Evolutionary conservation across 352 stramenopile species (phyloP).

Genomic region (Globisporangium paddicum): DNA sequence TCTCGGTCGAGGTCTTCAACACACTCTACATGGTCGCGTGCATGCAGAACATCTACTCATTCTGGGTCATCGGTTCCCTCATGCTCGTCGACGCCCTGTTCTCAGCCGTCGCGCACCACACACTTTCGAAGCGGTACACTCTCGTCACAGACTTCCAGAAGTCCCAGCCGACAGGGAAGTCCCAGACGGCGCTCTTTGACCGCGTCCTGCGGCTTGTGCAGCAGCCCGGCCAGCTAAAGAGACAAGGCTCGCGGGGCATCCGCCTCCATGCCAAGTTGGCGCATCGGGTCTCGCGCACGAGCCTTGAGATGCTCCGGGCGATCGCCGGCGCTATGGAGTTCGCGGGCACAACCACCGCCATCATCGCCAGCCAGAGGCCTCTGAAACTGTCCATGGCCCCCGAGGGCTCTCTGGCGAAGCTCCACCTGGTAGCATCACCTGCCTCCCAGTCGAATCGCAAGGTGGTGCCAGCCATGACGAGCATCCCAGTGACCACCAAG

Average conservation of each 20-base stretch:
- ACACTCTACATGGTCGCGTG: constrained; percentile 23
- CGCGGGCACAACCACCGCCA: too few relatives aligned
- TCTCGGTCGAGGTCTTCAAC: constrained; percentile 35
- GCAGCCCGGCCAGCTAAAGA: background rate
- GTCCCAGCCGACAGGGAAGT: background rate
- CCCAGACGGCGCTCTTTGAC: background rate
- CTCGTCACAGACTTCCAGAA: background rate
- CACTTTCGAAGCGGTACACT: background rate
- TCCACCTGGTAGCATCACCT: background rate
- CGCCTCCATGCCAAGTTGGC: background rate
- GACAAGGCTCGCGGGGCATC: background rate
- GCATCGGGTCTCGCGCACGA: background rate
- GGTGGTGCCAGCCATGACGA: background rate
- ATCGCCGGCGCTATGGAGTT: background rate
- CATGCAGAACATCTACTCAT: constrained; percentile 15
- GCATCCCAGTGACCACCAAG: too few relatives aligned
- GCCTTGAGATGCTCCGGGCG: background rate
- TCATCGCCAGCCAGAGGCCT: background rate
- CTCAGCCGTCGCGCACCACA: background rate
- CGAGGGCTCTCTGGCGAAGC: background rate
- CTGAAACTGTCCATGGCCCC: background rate
- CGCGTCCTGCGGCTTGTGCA: background rate
- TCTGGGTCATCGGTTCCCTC: background rate
- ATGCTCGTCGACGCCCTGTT: background rate
- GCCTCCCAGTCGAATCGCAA: background rate